Evolutionary conservation across 441 rosid species (phyloP), one percentile per base, ranked within the genome.

Genomic region (Syzygium syzygioides): DNA sequence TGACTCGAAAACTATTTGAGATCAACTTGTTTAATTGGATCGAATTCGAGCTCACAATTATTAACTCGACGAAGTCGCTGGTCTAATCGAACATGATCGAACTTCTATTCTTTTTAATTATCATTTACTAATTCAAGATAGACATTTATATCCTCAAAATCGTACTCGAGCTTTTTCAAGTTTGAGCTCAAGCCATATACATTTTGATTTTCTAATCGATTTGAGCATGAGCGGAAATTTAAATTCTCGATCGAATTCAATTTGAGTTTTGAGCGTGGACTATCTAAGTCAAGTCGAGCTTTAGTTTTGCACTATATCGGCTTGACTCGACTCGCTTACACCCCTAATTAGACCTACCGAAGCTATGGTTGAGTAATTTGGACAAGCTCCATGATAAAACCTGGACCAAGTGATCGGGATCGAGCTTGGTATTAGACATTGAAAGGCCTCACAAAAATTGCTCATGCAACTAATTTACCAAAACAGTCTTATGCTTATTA

Each of bases 221-320:
- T 62, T 32, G 17, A 62, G n/a, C 68, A n/a, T 14, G 30, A n/a
- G 19, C 1, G 18, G 19, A 62, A 62, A 62, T 62, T 28, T 62
- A n/a, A 62, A 62, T n/a, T 62, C 34, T 2, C 0, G 0, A 7
- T 60, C 0, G 3, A 28, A 6, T 50, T 50, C 14, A 28, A 60
- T 14, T 62, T 62, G 68, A n/a, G 18, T n/a, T 62, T 62, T 1
- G 2, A n/a, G 68, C 30, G 18, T 14, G 9, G 30, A 60, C 34
- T 0, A 50, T 50, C 14, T 2, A 50, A 50, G 53, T 12, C 53
- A 12, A 50, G 4, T 50, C 4, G 14, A 4, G 55, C 37, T 64
- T 25, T 5, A 30, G 9, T 64, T 62, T n/a, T 1, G 10, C 10
- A 7, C 11, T 14, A 15, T 15, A 14, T 17, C 1, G 0, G 0